Conservation (phyloP, 2,329 filamentous ascomycete species). For the Scolecobasidium constrictum region DNA sequence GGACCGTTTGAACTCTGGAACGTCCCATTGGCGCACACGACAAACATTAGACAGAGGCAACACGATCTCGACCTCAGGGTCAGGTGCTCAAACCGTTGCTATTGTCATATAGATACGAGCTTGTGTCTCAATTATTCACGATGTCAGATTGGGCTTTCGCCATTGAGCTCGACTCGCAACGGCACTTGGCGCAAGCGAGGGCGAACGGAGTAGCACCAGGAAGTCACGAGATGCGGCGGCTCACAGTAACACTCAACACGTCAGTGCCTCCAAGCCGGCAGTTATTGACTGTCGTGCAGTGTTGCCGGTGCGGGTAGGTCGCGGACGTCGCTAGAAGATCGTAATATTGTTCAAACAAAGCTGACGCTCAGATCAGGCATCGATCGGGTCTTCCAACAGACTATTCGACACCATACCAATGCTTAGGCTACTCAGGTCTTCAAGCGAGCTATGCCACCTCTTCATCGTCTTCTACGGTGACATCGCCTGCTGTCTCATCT, state of each 20-base stretch:
- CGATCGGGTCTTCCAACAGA: not conserved
- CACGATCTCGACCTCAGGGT: too few species aligned
- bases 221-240: not conserved
- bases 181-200: not conserved
- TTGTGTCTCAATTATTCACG: too few species aligned
- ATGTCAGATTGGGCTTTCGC: not conserved
- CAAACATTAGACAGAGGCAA: too few species aligned
- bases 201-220: not conserved
- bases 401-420: slow-evolving; percentile 1
- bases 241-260: not conserved
- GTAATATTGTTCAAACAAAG: too few species aligned
- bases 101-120: too few species aligned
- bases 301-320: not conserved
- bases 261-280: not conserved
- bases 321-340: too few species aligned
- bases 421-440: not conserved
- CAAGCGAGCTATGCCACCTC: not conserved
- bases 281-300: not conserved
- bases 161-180: not conserved
- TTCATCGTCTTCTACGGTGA: not conserved
- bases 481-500: not conserved
- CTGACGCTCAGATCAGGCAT: not conserved
- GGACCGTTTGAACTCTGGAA: too few species aligned
- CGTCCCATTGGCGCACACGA: too few species aligned
- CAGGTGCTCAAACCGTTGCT: too few species aligned